Base-by-base conservation (phyloP, 352 stramenopile species). In the Globisporangium nunn region DNA sequence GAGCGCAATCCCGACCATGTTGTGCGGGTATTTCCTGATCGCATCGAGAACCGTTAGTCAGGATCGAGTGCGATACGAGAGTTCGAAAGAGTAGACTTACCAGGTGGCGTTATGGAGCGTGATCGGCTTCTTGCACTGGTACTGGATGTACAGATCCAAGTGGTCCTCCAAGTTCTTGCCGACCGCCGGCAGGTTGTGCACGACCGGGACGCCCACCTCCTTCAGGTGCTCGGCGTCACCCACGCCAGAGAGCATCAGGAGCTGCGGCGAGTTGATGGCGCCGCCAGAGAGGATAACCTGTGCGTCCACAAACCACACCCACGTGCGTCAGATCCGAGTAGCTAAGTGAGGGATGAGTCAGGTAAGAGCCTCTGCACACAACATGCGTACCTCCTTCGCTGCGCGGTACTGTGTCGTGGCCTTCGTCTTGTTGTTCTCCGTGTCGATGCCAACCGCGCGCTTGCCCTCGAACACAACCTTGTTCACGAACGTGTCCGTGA, bases 101-200 rank as follows among this genome's bases (percentile, higher is more conserved):
- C 82, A 93, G 17, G 84, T 93, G n/a, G 87, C 83, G 56, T 93
- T 91, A 66, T 95, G 87, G 28, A 96, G 78, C 54, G 84, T 95
- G 50, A 95, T 93, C 28, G 85, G 86, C 68, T 95, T 82, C 46
- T 84, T 92, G 70, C 82, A 95, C 59, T 76, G 64, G 74, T 93
- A 96, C 68, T 96, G 85, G 56, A 96, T 72, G 66, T 95, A 96
- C 49, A 95, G 61, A 52, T 95, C 87, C 31, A 96, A 52, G 59
- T 96, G 87, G 59, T 96, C 87, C 58, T 96, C 85, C 75, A 96
- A 85, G 71, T 96, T 93, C 56, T 90, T 70, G 18, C 87, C 87
- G 15, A 96, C 85, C 10, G 83, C 83, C 6, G 85, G 79, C 44
- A 91, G 18, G 60, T 95, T 68, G 33, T 91, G 75, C 31, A 95